These are phyloP conservation scores for Tricholoma saponaceum DNA, from an alignment of 768 basidiomycete species.

Conservation along the genomic window DNA sequence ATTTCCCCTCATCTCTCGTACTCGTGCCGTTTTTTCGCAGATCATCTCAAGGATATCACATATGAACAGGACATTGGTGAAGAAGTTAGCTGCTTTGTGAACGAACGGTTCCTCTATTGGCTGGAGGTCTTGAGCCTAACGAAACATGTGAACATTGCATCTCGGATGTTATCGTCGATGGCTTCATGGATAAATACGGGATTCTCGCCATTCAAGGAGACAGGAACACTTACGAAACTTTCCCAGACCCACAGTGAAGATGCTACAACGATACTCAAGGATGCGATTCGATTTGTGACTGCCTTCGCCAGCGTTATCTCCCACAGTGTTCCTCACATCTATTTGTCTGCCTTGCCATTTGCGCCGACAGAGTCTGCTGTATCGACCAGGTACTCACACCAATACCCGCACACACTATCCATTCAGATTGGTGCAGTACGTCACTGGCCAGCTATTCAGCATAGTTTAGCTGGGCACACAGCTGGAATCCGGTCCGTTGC, in stretches of 20 bases:
- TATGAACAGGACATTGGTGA: neutral
- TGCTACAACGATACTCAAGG: neutral
- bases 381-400: neutral
- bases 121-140: slow-evolving; percentile 15
- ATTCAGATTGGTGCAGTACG: neutral
- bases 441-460: neutral
- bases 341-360: neutral
- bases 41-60: slow-evolving; percentile 2
- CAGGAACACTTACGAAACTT: no score
- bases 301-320: neutral
- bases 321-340: neutral
- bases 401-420: neutral
- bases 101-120: slow-evolving; percentile 11
- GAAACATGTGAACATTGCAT: neutral
- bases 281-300: neutral
- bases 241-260: neutral
- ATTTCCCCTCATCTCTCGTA: slow-evolving; percentile 5
- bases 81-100: neutral
- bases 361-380: neutral
- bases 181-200: neutral
- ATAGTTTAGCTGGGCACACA: neutral
- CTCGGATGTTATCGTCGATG: neutral
- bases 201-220: no score
- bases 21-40: slow-evolving; percentile 5
- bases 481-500: neutral